A percentile compares a stretch with the other conserved stretches of the same genome.
Conservation (phyloP, 305 asterid genomes). For the Fraxinus xanthoxyloides region DNA sequence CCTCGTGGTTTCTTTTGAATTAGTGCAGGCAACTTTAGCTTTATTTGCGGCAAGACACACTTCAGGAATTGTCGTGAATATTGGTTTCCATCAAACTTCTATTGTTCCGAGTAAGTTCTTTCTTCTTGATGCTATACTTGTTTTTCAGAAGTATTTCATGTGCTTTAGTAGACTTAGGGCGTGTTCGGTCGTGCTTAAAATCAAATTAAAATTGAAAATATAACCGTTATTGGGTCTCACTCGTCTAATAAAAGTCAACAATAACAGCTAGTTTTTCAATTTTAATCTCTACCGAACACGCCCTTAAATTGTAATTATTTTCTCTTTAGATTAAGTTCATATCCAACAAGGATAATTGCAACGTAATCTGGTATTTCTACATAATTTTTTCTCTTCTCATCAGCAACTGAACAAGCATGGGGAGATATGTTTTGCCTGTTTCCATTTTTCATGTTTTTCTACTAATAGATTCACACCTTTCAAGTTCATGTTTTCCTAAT, state of each 20-base stretch:
- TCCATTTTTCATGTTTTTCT: not conserved
- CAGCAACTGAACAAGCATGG: not conserved
- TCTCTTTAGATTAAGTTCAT: not conserved
- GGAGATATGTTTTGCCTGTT: not conserved
- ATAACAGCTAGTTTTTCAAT: too few species aligned
- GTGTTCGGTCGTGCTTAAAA: too few species aligned
- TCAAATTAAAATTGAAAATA: too few species aligned
- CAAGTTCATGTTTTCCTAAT: not conserved
- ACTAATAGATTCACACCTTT: not conserved
- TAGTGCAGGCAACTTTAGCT: constrained; percentile 83
- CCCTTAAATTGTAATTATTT: not conserved
- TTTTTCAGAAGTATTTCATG: constrained; percentile 6
- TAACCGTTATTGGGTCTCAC: too few species aligned
- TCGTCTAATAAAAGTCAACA: too few species aligned
- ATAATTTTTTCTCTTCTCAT: not conserved
- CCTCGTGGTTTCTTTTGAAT: not conserved
- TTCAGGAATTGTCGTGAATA: constrained; percentile 91
- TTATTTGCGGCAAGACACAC: constrained; percentile 83
- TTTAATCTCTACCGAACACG: too few species aligned
- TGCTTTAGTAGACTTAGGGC: not conserved
- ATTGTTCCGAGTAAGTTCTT: constrained; percentile 80
- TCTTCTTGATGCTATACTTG: constrained; percentile 4
- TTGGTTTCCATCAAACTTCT: constrained; percentile 91
- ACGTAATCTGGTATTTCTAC: not conserved
- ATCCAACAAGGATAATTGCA: not conserved